Conservation (phyloP, 2,329 filamentous ascomycete genomes). For the Venturiaceae sp. region DNA sequence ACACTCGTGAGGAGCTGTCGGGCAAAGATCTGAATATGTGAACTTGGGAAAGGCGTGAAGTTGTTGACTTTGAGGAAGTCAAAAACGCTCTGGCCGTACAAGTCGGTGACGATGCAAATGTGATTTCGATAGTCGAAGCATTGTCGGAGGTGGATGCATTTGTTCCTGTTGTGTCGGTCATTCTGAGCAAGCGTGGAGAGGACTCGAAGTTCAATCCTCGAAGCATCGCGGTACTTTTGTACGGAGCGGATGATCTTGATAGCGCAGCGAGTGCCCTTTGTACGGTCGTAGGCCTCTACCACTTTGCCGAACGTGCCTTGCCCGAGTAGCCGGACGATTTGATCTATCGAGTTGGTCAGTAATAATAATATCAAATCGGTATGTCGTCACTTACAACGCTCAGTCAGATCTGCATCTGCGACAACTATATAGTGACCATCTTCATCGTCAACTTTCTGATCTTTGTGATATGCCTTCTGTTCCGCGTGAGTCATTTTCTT, state of each 20-base stretch:
- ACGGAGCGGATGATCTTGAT: slow-evolving; percentile 98
- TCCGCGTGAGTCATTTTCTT: not conserved
- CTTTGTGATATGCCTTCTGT: slow-evolving; percentile 37
- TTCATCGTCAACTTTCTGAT: slow-evolving; percentile 82
- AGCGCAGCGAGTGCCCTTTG: slow-evolving; percentile 70
- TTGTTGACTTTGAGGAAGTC: slow-evolving; percentile 94
- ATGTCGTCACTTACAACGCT: slow-evolving; percentile 62
- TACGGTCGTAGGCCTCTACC: slow-evolving; percentile 78
- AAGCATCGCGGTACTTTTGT: slow-evolving; percentile 95
- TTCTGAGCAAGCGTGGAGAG: slow-evolving; percentile 86
- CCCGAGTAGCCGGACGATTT: slow-evolving; percentile 79
- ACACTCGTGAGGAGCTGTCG: slow-evolving; percentile 96
- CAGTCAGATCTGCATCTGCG: slow-evolving; percentile 74
- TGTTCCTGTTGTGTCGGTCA: slow-evolving; percentile 83
- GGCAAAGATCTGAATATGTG: slow-evolving; percentile 95
- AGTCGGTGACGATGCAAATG: slow-evolving; percentile 74
- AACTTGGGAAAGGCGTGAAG: slow-evolving; percentile 96
- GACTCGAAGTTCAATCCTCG: slow-evolving; percentile 86
- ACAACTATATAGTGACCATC: slow-evolving; percentile 96
- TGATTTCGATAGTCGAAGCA: slow-evolving; percentile 97
- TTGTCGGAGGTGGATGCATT: slow-evolving; percentile 92
- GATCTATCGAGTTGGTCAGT: slow-evolving; percentile 46
- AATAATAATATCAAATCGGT: slow-evolving; percentile 11
- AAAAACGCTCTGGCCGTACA: slow-evolving; percentile 91
- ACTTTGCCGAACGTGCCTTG: slow-evolving; percentile 99